Base-by-base conservation (phyloP, 768 basidiomycete species). In the Lactarius hatsudake region DNA sequence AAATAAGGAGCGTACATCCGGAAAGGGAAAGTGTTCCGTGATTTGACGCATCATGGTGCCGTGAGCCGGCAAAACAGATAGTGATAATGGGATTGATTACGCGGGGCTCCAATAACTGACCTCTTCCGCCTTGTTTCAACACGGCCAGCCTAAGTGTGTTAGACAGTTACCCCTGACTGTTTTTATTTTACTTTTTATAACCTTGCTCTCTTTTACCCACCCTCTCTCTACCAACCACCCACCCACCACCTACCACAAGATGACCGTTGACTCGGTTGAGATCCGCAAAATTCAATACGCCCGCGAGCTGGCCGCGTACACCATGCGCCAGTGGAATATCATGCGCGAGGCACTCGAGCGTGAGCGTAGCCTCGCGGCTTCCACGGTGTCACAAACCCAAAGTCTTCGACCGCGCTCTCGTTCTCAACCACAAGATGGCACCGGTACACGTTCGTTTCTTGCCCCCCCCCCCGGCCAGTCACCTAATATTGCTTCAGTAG, bases 241-340 rank as follows among this genome's bases (percentile, higher is more conserved):
- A 5, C 56, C 55, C 28, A 23, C 51, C 51, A 38, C 12, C 36
- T 7, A 38, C 0, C 36, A 10, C 36, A 53, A 53, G 51, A 63
- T 66, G 70, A 69, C 70, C 28, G 5, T 66, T 20, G 70, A 70
- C 28, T 71, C 74, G 30, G 28, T 75, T 64, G 76, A 77, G 55
- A 61, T 68, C 13, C 71, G 72, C 43, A 78, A 79, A 69, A 72
- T 75, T 26, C 76, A 73, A 43, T 80, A 80, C 64, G 71, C 79
- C 26, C 72, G 73, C 53, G 78, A 80, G 69, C 73, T 80, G 30
- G 78, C 78, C 5, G 76, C 75, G 5, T 77, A 80, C 63, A 80
- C 79, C n/a, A 73, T 79, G 61, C 72, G 72, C 48, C 79, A 80
- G 70, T 79, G 78, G 79, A 73, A 74, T 61, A 30, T 71, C 15